Evolutionary conservation across 495 filamentous ascomycete species (phyloP).

Genomic region (Sordaria brevicollis): DNA sequence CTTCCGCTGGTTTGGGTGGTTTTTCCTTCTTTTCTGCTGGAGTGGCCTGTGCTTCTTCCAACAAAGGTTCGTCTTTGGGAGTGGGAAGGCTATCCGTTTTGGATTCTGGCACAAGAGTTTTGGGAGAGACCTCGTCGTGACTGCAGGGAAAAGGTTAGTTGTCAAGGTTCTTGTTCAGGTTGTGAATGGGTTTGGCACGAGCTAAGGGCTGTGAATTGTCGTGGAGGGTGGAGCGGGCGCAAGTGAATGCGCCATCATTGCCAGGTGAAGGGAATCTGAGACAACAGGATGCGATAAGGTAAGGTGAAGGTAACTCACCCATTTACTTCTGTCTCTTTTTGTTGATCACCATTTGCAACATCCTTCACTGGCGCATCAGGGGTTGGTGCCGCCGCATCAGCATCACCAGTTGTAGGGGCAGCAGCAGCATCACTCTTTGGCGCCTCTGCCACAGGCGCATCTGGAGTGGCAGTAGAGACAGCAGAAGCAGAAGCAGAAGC

Average conservation of each 20-base stretch:
- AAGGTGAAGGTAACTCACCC: slow-evolving; percentile 17
- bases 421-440: background rate
- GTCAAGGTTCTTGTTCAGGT: background rate
- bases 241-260: background rate
- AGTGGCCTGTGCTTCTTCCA: background rate
- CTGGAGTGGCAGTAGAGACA: background rate
- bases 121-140: background rate
- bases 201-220: too few relatives aligned
- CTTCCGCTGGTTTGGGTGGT: background rate
- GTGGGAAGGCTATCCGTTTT: background rate
- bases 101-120: background rate
- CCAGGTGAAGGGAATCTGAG: background rate
- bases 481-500: too few relatives aligned
- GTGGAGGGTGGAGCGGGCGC: background rate
- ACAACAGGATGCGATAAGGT: background rate
- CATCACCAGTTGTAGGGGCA: background rate
- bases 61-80: background rate
- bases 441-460: background rate
- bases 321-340: slow-evolving; percentile 10
- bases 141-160: background rate
- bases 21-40: too few relatives aligned
- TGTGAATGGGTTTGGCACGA: background rate
- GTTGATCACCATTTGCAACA: slow-evolving; percentile 9
- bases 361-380: slow-evolving; percentile 27
- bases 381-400: background rate